phyloP scores from a whole-genome alignment of 176 grass and related monocot species.

The Melocanna baccifera region DNA sequence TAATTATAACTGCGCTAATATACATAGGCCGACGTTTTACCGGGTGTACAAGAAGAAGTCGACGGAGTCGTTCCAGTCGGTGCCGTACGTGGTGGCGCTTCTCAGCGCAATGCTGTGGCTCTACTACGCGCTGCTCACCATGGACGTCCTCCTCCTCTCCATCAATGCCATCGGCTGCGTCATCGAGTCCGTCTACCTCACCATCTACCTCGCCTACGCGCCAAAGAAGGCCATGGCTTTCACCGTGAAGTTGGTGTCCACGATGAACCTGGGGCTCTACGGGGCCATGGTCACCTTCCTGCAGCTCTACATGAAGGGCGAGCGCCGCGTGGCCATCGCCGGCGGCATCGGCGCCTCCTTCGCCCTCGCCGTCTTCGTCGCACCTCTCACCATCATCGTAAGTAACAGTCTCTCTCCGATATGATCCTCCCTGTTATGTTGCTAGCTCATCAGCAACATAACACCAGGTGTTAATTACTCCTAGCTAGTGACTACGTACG shows the following conservation, averaged over 20 bases:
- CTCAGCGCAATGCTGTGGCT: constrained; percentile 91
- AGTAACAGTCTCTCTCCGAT: background rate
- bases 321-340: constrained; percentile 38
- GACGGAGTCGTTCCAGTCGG: constrained; percentile 78
- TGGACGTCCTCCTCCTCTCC: constrained; percentile 64
- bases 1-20: background rate
- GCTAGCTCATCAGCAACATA: background rate
- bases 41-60: constrained; percentile 85
- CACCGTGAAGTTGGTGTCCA: constrained; percentile 46
- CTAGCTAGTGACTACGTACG: background rate
- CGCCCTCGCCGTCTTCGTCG: constrained; percentile 68
- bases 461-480: background rate
- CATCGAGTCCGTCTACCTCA: constrained; percentile 58
- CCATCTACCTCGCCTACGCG: constrained; percentile 69
- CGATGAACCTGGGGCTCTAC: constrained; percentile 51
- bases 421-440: background rate
- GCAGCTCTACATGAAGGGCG: constrained; percentile 32
- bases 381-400: constrained; percentile 86
- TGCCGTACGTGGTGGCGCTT: constrained; percentile 71
- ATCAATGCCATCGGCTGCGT: constrained; percentile 61
- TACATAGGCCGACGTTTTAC: constrained; percentile 64
- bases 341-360: constrained; percentile 65
- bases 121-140: constrained; percentile 68
- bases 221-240: constrained; percentile 45
- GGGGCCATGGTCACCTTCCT: constrained; percentile 50